phyloP scores from a whole-genome alignment of 1,139 yeast species.

The Eremothecium cymbalariae region DNA sequence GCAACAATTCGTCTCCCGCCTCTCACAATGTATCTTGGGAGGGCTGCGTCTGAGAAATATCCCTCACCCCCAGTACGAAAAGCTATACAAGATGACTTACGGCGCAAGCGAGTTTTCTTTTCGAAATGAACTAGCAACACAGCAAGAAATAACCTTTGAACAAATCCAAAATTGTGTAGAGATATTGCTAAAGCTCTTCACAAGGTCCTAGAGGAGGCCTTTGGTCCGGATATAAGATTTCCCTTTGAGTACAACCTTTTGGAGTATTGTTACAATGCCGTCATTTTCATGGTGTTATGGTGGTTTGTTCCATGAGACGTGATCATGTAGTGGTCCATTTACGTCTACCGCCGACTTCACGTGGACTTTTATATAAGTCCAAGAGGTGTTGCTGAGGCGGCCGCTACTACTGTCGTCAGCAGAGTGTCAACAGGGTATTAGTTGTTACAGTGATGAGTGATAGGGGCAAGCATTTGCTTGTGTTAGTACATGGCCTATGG shows the following conservation, averaged over 20 bases:
- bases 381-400: too few relatives aligned
- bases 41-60: slow-evolving; percentile 29
- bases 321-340: too few relatives aligned
- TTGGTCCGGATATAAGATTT: slow-evolving; percentile 3
- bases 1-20: slow-evolving; percentile 24
- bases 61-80: slow-evolving; percentile 25
- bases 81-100: slow-evolving; percentile 28
- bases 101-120: slow-evolving; percentile 29
- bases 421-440: too few relatives aligned
- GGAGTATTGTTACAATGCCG: slow-evolving; percentile 1
- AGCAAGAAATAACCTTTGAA: slow-evolving; percentile 19
- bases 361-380: too few relatives aligned
- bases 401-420: too few relatives aligned
- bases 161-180: slow-evolving; percentile 26
- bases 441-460: too few relatives aligned
- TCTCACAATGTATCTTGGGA: slow-evolving; percentile 26
- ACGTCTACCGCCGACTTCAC: too few relatives aligned
- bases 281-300: too few relatives aligned
- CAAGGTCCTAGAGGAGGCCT: slow-evolving; percentile 21
- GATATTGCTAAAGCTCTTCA: slow-evolving; percentile 19
- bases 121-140: slow-evolving; percentile 19
- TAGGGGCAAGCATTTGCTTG: slow-evolving; percentile 69
- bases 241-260: neutral
- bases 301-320: too few relatives aligned
- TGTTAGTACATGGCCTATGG: slow-evolving; percentile 83